These are phyloP conservation scores for Chlamydomonas asymmetrica DNA, from an alignment of 139 green algal genomes.

Conservation along the genomic window DNA sequence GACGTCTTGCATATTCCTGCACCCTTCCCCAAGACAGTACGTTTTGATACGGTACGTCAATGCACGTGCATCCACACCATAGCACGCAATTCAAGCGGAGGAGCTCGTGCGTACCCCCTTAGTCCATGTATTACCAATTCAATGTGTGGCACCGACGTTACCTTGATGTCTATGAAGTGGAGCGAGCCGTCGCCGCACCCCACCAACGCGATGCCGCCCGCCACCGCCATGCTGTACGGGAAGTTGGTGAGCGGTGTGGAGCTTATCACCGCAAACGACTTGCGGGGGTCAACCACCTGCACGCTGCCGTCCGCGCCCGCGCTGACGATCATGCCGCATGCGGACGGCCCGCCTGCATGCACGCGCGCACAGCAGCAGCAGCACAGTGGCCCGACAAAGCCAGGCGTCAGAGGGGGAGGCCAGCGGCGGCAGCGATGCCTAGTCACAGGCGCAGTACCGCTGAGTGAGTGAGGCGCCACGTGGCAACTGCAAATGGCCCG, in stretches of 20 bases:
- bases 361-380: too few species aligned
- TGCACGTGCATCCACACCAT: too few species aligned
- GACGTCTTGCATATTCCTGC: too few species aligned
- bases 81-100: too few species aligned
- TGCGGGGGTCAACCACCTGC: constrained; percentile 52
- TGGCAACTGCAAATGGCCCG: neutral
- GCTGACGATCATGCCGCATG: constrained; percentile 46
- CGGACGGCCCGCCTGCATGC: constrained; percentile 36
- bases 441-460: neutral
- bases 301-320: constrained; percentile 64
- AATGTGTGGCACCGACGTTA: too few species aligned
- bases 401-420: too few species aligned
- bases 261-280: constrained; percentile 30
- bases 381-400: too few species aligned
- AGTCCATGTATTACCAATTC: too few species aligned
- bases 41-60: too few species aligned
- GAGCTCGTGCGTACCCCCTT: too few species aligned
- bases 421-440: too few species aligned
- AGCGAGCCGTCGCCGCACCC: constrained; percentile 68
- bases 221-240: constrained; percentile 63
- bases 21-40: too few species aligned
- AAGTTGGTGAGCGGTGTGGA: constrained; percentile 66
- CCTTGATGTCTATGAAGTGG: constrained; percentile 50
- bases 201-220: constrained; percentile 45
- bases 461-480: neutral